Conservation (phyloP, 257 asterid species). For the Sherardia arvensis region DNA sequence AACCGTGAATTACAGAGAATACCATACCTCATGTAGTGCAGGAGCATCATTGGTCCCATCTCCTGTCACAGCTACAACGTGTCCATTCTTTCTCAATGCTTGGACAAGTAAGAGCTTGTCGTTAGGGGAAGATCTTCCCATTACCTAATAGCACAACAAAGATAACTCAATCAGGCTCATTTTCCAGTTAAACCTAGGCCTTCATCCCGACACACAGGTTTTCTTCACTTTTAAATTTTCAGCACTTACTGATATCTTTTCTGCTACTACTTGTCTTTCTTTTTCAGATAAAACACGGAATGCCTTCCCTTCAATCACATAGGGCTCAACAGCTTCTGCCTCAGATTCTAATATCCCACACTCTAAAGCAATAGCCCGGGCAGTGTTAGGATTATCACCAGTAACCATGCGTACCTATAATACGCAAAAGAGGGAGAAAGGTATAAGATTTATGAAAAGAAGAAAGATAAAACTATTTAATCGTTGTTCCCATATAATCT, state of each 20-base stretch:
- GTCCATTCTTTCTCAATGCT: slow-evolving; percentile 83
- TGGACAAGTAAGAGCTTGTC: slow-evolving; percentile 94
- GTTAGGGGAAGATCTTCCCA: slow-evolving; percentile 98
- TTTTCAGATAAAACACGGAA: slow-evolving; percentile 56
- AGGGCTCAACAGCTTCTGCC: slow-evolving; percentile 73
- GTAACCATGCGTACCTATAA: slow-evolving; percentile 96
- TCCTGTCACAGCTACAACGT: slow-evolving; percentile 97
- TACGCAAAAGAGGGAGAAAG: neutral
- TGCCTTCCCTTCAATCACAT: slow-evolving; percentile 79
- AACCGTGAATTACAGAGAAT: neutral
- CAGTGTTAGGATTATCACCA: slow-evolving; percentile 90
- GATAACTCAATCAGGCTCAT: neutral
- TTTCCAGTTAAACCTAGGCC: neutral
- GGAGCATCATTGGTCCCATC: slow-evolving; percentile 99
- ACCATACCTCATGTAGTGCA: slow-evolving; percentile 81
- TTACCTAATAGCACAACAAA: slow-evolving; percentile 38
- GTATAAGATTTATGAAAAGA: too few relatives aligned
- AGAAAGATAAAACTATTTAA: too few relatives aligned
- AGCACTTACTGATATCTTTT: slow-evolving; percentile 71
- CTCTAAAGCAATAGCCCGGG: slow-evolving; percentile 88
- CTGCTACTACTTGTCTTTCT: slow-evolving; percentile 61
- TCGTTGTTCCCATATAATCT: too few relatives aligned
- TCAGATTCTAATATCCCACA: slow-evolving; percentile 78
- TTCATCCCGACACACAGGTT: neutral
- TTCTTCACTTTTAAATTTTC: slow-evolving; percentile 3